Evolutionary conservation across 2,329 filamentous ascomycete genomes (phyloP).

Genomic region (Ophiostoma himal-ulmi): DNA sequence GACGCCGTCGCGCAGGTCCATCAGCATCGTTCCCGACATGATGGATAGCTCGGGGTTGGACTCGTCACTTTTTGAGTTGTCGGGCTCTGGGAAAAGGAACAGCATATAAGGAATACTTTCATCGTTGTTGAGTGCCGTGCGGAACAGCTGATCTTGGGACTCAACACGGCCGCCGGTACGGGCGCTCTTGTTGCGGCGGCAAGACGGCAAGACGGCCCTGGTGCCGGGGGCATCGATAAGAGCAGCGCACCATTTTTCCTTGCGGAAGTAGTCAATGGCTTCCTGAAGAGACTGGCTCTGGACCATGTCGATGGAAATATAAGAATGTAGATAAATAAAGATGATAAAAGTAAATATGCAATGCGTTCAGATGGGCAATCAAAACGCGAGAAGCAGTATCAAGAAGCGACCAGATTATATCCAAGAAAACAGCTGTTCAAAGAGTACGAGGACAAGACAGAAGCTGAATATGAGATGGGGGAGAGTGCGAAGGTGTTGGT

Average conservation of each 20-base stretch:
- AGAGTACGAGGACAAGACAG: background rate
- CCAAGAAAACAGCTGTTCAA: too few relatives aligned
- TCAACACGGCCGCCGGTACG: background rate
- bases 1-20: conserved; percentile 26
- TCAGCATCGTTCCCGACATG: conserved; percentile 25
- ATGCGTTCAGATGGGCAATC: background rate
- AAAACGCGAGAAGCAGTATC: background rate
- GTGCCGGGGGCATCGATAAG: conserved; percentile 21
- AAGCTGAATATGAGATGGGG: background rate
- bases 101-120: conserved; percentile 28
- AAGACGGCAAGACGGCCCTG: background rate
- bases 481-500: background rate
- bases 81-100: conserved; percentile 26
- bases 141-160: conserved; percentile 23
- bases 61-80: conserved; percentile 12
- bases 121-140: conserved; percentile 19
- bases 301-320: background rate
- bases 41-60: conserved; percentile 22
- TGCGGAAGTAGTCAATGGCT: conserved; percentile 21
- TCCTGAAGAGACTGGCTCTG: conserved; percentile 19
- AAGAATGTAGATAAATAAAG: background rate
- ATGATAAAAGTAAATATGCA: background rate
- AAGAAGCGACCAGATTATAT: background rate
- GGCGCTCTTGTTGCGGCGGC: background rate
- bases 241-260: conserved; percentile 20